Evolutionary conservation across 495 filamentous ascomycete genomes (phyloP), one percentile per base, ranked within the genome.

Genomic region (Lasiosphaeriaceae sp.): DNA sequence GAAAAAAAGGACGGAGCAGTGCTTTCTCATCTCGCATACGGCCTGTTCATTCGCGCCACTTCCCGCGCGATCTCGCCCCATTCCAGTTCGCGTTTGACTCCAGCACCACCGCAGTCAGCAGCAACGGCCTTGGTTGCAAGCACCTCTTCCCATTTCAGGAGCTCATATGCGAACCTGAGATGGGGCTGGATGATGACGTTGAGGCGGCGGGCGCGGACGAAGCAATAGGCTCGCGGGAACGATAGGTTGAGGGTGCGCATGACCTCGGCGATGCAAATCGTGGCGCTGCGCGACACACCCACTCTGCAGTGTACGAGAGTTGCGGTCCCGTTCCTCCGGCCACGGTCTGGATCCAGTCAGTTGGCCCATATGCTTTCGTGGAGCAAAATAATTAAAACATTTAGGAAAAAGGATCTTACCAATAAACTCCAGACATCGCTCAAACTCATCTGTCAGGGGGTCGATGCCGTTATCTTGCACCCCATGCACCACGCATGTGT

Each of bases 391-490:
- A 26, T n/a, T n/a, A n/a, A n/a, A n/a, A n/a, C n/a, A n/a, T n/a
- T n/a, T n/a, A n/a, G n/a, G n/a, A n/a, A n/a, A n/a, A n/a, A n/a
- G n/a, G n/a, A 60, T 77, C 87, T 70, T 74, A 96, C 92, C 88
- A 71, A 97, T 96, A 60, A 98, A 98, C 23, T 88, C 84, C 26
- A 98, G 74, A 63, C 94, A 97, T 39, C 86, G 79, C 63, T 86
- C 84, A 74, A 96, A 96, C 57, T 96, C 90, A 26, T 89, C 82
- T 49, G 87, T 92, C 65, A 98, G 71, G 4, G 91, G 86, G 66
- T 98, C 94, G 54, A 97, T 92, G 22, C 94, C 94, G 62, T 98
- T 98, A 62, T 98, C 94, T 68, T 97, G 94, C 14, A 98, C 90
- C 19, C 87, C 77, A 61, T 90, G 84, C 41, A 98, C 83, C 43